Percentiles rank a stretch among this genome's conserved stretches.
These are phyloP conservation scores for Gaeumannomyces tritici DNA, from an alignment of 2,329 filamentous ascomycete species.

Conservation along the genomic window DNA sequence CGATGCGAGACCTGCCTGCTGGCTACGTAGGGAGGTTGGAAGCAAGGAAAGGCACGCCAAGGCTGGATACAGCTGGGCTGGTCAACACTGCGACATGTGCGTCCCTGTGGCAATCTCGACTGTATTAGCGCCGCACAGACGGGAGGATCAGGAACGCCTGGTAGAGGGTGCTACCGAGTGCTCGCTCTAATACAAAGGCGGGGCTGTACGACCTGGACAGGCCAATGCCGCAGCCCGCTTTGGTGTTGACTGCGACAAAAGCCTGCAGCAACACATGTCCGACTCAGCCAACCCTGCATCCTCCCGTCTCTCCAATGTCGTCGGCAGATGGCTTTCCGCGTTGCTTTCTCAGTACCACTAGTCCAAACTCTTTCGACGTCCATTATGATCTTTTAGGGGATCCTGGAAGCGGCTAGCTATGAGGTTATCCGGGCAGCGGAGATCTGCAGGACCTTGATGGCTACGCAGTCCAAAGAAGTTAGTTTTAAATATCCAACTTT, in stretches of 20 bases:
- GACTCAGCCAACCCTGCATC: not conserved
- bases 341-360: not conserved
- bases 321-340: not conserved
- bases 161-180: not conserved
- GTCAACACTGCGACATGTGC: too few relatives aligned
- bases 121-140: too few relatives aligned
- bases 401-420: not conserved
- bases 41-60: too few relatives aligned
- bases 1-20: not conserved
- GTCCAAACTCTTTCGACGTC: not conserved
- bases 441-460: not conserved
- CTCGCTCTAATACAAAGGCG: not conserved
- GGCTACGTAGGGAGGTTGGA: too few relatives aligned
- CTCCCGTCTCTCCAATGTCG: not conserved
- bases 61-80: too few relatives aligned
- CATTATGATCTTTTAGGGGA: not conserved
- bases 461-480: too few relatives aligned
- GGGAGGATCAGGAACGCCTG: not conserved
- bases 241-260: not conserved
- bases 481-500: too few relatives aligned
- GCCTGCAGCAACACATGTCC: not conserved
- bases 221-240: not conserved
- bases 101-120: too few relatives aligned
- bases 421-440: not conserved
- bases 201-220: not conserved